Conservation (phyloP, 2,329 filamentous ascomycete species). For the Lachnellula arida region DNA sequence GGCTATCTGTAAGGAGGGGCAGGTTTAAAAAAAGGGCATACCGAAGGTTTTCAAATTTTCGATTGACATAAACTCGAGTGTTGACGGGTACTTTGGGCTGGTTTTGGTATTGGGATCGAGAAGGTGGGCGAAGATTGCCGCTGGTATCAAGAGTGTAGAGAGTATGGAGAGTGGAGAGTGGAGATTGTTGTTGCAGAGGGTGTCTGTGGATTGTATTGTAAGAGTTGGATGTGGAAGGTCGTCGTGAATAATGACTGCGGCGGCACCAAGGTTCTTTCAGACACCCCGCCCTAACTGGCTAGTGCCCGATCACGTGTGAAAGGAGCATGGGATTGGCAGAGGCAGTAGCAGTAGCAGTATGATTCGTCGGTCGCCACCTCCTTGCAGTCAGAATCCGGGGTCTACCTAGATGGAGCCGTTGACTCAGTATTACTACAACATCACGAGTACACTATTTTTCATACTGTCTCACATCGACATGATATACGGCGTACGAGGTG, state of each 20-base stretch:
- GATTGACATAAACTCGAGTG: slow-evolving; percentile 96
- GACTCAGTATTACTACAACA: no score
- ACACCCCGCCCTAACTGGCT: no score
- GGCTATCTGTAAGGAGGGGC: background rate
- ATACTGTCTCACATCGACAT: no score
- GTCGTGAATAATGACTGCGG: background rate
- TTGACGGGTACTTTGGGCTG: slow-evolving; percentile 44
- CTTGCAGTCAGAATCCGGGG: no score
- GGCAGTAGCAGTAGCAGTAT: no score
- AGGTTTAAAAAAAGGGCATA: slow-evolving; percentile 41
- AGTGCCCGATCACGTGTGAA: no score
- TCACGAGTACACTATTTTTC: no score
- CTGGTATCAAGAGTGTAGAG: slow-evolving; percentile 9
- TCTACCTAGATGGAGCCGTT: no score
- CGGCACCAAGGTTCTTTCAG: background rate
- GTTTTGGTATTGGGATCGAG: slow-evolving; percentile 18
- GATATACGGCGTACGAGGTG: no score
- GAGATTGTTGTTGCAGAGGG: slow-evolving; percentile 8
- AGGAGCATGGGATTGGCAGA: no score
- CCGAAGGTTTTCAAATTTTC: slow-evolving; percentile 97
- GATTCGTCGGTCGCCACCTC: no score
- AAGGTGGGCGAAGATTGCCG: slow-evolving; percentile 19
- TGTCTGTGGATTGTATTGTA: slow-evolving; percentile 1
- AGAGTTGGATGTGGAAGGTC: slow-evolving; percentile 3
- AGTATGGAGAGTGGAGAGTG: slow-evolving; percentile 13